These are phyloP conservation scores for Daldinia bambusicola DNA, from an alignment of 495 filamentous ascomycete genomes.

Conservation along the genomic window DNA sequence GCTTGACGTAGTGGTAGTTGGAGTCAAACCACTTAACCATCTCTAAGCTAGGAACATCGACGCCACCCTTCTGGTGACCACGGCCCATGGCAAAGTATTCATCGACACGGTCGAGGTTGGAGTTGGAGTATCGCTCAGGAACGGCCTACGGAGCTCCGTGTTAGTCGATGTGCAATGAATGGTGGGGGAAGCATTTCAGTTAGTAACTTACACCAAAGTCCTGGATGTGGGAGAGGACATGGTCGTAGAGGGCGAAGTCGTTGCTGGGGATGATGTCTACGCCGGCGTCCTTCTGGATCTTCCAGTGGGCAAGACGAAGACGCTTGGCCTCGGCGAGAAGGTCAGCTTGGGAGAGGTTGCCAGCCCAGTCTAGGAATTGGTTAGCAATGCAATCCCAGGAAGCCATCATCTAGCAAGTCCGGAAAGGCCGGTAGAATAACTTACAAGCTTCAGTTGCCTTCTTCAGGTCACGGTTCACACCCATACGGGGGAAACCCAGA, in stretches of 20 bases:
- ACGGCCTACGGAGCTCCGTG: slow-evolving; percentile 66
- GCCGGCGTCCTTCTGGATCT: slow-evolving; percentile 97
- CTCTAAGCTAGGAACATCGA: slow-evolving; percentile 94
- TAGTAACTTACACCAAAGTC: slow-evolving; percentile 83
- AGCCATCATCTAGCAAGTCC: background rate
- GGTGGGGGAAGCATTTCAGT: background rate
- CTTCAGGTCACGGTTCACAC: slow-evolving; percentile 97
- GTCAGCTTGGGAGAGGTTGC: slow-evolving; percentile 87
- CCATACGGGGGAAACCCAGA: slow-evolving; percentile 93
- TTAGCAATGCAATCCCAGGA: slow-evolving; percentile 19
- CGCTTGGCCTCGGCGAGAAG: slow-evolving; percentile 94
- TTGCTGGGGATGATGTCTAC: slow-evolving; percentile 98
- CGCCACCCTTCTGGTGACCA: slow-evolving; percentile 90
- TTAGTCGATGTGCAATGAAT: slow-evolving; percentile 25
- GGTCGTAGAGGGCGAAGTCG: slow-evolving; percentile 99
- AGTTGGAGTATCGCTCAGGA: slow-evolving; percentile 88
- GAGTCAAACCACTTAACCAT: slow-evolving; percentile 99
- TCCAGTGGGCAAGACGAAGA: slow-evolving; percentile 96
- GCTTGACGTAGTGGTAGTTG: slow-evolving; percentile 99
- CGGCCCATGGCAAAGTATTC: slow-evolving; percentile 99
- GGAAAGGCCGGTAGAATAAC: slow-evolving; percentile 25
- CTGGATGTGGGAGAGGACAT: slow-evolving; percentile 98
- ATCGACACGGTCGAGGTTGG: slow-evolving; percentile 86
- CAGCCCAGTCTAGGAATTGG: slow-evolving; percentile 77
- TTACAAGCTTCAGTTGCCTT: slow-evolving; percentile 92